phyloP scores from a whole-genome alignment of 352 stramenopile species.

The Phytophthora citrophthora region DNA sequence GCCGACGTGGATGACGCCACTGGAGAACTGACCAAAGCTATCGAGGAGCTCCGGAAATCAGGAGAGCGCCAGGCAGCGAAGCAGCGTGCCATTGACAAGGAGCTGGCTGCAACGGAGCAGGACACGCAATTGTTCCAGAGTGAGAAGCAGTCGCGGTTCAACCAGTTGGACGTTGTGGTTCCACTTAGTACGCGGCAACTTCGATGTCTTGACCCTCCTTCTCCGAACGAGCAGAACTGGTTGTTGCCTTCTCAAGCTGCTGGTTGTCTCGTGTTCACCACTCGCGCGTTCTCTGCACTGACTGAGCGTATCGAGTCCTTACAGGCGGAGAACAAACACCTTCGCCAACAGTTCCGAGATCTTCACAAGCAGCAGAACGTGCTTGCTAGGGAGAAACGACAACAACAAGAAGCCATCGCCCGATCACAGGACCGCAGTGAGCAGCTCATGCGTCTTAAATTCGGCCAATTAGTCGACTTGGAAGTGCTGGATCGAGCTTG shows the following conservation, averaged over 20 bases:
- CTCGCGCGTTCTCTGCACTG: slow-evolving; percentile 63
- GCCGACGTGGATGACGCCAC: slow-evolving; percentile 91
- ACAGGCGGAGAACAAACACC: slow-evolving; percentile 81
- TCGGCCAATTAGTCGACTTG: slow-evolving; percentile 83
- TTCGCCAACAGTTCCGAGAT: slow-evolving; percentile 90
- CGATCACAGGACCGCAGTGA: slow-evolving; percentile 70
- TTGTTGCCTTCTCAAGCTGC: slow-evolving; percentile 56
- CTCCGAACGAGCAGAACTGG: slow-evolving; percentile 40
- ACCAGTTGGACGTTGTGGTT: slow-evolving; percentile 86
- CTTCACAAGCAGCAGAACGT: slow-evolving; percentile 89
- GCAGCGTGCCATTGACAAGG: slow-evolving; percentile 93
- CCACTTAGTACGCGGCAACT: slow-evolving; percentile 80
- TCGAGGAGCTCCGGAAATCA: slow-evolving; percentile 90
- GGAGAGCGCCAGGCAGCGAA: slow-evolving; percentile 86
- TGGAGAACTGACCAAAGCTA: slow-evolving; percentile 82
- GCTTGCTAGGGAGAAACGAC: slow-evolving; percentile 81
- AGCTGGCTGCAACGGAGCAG: slow-evolving; percentile 83
- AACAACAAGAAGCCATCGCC: slow-evolving; percentile 73
- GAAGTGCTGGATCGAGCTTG: slow-evolving; percentile 90
- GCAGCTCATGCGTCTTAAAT: slow-evolving; percentile 86
- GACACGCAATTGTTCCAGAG: slow-evolving; percentile 94
- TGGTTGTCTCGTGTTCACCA: slow-evolving; percentile 78
- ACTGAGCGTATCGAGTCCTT: slow-evolving; percentile 81
- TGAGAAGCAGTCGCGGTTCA: slow-evolving; percentile 94
- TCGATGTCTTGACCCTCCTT: slow-evolving; percentile 53